A percentile compares a stretch with the other conserved stretches of the same genome.
Evolutionary conservation across 73 alveolate genomes (phyloP).

Genomic region (Stentor coeruleus): DNA sequence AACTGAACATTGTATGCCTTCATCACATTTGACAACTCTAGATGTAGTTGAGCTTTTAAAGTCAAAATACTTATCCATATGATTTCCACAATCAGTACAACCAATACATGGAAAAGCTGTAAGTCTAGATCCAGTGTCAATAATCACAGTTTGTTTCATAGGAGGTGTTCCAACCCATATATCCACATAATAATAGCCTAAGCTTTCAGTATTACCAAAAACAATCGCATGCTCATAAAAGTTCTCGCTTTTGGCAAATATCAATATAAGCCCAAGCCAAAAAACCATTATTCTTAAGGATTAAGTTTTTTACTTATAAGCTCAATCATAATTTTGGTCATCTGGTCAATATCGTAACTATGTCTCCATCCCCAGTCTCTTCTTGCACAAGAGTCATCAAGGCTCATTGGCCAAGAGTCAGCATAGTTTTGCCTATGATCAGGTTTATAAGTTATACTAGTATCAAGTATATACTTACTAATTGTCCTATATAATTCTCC

Average conservation of each 20-base stretch:
- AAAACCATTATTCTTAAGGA: too few species aligned
- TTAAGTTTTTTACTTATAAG: background rate
- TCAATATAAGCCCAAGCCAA: too few species aligned
- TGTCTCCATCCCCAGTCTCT: conserved; percentile 53
- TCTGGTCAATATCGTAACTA: conserved; percentile 32
- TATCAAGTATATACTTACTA: conserved; percentile 39
- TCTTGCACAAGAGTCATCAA: conserved; percentile 38
- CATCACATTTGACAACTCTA: conserved; percentile 16
- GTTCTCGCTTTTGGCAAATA: too few species aligned
- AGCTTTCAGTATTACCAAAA: conserved; percentile 18
- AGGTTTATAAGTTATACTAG: conserved; percentile 36
- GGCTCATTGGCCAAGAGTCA: conserved; percentile 49
- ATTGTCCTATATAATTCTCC: conserved; percentile 32
- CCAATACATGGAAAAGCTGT: conserved; percentile 87
- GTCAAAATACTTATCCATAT: conserved; percentile 36
- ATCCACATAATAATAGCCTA: conserved; percentile 55
- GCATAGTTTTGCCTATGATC: conserved; percentile 47
- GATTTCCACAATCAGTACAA: conserved; percentile 71
- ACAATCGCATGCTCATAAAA: conserved; percentile 13
- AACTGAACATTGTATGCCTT: conserved; percentile 21
- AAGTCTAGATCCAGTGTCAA: conserved; percentile 86
- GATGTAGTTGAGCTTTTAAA: conserved; percentile 29
- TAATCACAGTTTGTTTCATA: conserved; percentile 68
- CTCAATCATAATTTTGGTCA: conserved; percentile 40
- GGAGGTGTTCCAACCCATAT: conserved; percentile 75